These are phyloP conservation scores for Boletus sp. DNA, from an alignment of 768 basidiomycete genomes.

Conservation along the genomic window DNA sequence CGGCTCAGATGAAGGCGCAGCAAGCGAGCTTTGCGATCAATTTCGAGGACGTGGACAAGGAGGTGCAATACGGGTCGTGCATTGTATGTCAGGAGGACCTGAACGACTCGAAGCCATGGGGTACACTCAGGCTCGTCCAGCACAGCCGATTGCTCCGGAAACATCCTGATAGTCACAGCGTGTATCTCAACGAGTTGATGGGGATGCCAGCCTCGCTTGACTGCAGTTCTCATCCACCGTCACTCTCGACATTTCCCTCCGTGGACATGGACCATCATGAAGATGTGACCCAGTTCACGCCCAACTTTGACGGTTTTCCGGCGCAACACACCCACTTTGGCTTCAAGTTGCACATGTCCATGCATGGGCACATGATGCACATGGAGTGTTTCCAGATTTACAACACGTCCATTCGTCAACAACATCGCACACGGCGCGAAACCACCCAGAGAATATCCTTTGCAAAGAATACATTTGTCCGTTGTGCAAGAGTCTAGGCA, in stretches of 20 bases:
- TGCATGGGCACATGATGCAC: slow-evolving; percentile 98
- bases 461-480: slow-evolving; percentile 96
- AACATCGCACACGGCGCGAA: slow-evolving; percentile 90
- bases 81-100: slow-evolving; percentile 98
- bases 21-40: slow-evolving; percentile 84
- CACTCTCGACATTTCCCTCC: slow-evolving; percentile 37
- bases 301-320: slow-evolving; percentile 75
- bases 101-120: slow-evolving; percentile 69
- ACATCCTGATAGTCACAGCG: slow-evolving; percentile 62
- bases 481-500: slow-evolving; percentile 94
- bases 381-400: slow-evolving; percentile 91
- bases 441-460: slow-evolving; percentile 91
- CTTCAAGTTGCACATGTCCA: slow-evolving; percentile 76
- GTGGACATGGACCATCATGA: slow-evolving; percentile 24
- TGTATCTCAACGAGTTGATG: slow-evolving; percentile 72
- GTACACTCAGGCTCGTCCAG: slow-evolving; percentile 76
- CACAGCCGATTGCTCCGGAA: slow-evolving; percentile 74
- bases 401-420: slow-evolving; percentile 78
- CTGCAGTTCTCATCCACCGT: slow-evolving; percentile 32
- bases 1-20: slow-evolving; percentile 94
- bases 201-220: slow-evolving; percentile 66
- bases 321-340: slow-evolving; percentile 77
- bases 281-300: slow-evolving; percentile 41
- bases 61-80: slow-evolving; percentile 80
- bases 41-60: slow-evolving; percentile 73